Conservation (phyloP, 345 rosid species). For the Rubroshorea leprosula region DNA sequence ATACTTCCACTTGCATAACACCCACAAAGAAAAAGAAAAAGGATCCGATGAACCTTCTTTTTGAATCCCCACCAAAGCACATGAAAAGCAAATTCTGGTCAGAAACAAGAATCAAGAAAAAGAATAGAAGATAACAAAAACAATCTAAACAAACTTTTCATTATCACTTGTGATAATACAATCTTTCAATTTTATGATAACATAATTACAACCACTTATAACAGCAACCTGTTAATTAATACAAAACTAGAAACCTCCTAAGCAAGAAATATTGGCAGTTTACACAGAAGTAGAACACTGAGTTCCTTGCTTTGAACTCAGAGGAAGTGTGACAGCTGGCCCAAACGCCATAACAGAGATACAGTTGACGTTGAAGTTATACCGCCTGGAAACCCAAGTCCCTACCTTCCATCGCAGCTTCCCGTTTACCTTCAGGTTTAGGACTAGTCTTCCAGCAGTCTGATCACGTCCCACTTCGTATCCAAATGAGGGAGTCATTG, state of each 20-base stretch:
- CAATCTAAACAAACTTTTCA: constrained; percentile 13
- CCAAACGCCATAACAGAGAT: constrained; percentile 57
- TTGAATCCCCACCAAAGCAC: too few relatives aligned
- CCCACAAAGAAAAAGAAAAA: too few relatives aligned
- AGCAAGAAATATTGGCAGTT: too few relatives aligned
- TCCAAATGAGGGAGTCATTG: constrained; percentile 56
- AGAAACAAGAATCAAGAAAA: neutral
- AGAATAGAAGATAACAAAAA: neutral
- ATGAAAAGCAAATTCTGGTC: neutral
- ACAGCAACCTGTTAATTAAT: too few relatives aligned
- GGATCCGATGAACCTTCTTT: too few relatives aligned
- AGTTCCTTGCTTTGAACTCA: constrained; percentile 50
- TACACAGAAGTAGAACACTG: constrained; percentile 61
- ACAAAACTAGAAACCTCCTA: too few relatives aligned
- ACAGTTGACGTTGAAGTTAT: constrained; percentile 59
- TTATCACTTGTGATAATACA: neutral
- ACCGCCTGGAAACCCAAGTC: constrained; percentile 75
- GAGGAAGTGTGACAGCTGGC: constrained; percentile 33
- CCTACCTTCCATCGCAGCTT: constrained; percentile 80
- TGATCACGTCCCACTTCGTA: constrained; percentile 60
- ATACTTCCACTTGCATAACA: too few relatives aligned
- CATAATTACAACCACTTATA: constrained; percentile 5
- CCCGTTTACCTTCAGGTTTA: constrained; percentile 57
- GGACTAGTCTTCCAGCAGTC: constrained; percentile 41
- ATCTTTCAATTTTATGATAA: neutral